Conservation (phyloP, 768 basidiomycete species). For the Porpolomopsis calyptriformis region DNA sequence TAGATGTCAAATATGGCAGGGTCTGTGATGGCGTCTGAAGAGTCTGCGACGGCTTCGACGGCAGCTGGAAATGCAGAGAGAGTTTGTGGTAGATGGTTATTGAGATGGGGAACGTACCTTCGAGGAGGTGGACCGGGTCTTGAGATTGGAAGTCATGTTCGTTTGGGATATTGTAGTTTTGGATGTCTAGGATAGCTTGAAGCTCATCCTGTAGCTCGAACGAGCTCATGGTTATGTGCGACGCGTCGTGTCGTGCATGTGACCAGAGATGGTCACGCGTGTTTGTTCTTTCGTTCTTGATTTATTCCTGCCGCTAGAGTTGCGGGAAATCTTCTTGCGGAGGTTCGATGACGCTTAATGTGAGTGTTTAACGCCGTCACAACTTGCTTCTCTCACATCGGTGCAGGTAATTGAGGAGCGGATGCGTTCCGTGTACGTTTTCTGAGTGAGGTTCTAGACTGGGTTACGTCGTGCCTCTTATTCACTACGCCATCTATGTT, state of each 20-base stretch:
- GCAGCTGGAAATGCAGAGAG: constrained; percentile 38
- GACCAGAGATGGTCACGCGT: neutral
- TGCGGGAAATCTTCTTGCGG: too few relatives aligned
- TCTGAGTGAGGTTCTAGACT: too few relatives aligned
- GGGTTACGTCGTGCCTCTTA: neutral
- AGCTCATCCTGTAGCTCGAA: constrained; percentile 80
- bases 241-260: neutral
- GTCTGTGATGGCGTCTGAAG: constrained; percentile 61
- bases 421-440: too few relatives aligned
- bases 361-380: too few relatives aligned
- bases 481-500: neutral
- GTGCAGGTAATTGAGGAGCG: too few relatives aligned
- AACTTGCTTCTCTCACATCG: too few relatives aligned
- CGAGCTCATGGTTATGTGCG: neutral
- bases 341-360: too few relatives aligned
- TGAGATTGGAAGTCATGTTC: constrained; percentile 55
- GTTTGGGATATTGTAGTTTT: constrained; percentile 53
- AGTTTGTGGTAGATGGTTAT: neutral
- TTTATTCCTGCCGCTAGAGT: too few relatives aligned
- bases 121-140: constrained; percentile 45
- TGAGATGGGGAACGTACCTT: constrained; percentile 32
- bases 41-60: constrained; percentile 70
- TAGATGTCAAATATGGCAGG: constrained; percentile 70
- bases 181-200: constrained; percentile 48
- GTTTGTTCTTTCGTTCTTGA: too few relatives aligned